Conservation (phyloP, 108 stramenopile species). For the Skeletonema potamos region DNA sequence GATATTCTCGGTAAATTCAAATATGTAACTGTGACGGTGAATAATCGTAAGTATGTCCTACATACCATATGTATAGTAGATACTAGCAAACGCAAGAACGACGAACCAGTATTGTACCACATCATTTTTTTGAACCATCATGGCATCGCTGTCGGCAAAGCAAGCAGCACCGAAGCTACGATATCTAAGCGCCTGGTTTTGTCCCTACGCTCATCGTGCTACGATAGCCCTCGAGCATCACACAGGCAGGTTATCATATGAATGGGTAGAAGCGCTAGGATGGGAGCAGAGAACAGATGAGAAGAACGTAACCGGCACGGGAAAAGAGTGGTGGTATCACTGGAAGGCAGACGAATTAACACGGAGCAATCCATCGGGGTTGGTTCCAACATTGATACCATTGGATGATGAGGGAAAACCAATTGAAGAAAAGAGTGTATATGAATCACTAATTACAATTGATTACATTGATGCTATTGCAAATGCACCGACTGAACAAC, state of each 20-base stretch:
- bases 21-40: too few species aligned
- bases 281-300: conserved; percentile 80
- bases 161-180: conserved; percentile 56
- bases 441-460: conserved; percentile 70
- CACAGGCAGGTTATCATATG: conserved; percentile 63
- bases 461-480: conserved; percentile 80
- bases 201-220: conserved; percentile 84
- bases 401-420: conserved; percentile 37
- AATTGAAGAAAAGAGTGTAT: conserved; percentile 58
- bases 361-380: conserved; percentile 63
- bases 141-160: not conserved
- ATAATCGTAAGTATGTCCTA: too few species aligned
- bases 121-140: too few species aligned
- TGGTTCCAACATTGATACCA: conserved; percentile 82
- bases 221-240: conserved; percentile 88
- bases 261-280: conserved; percentile 82
- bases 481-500: conserved; percentile 42
- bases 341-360: conserved; percentile 81
- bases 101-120: too few species aligned
- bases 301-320: conserved; percentile 66
- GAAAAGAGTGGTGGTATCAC: conserved; percentile 91
- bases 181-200: conserved; percentile 86
- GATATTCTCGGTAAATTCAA: too few species aligned
- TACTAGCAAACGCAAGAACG: too few species aligned
- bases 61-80: too few species aligned